These are phyloP conservation scores for Dictyostelium purpureum DNA, from an alignment of 78 protist species.

Conservation along the genomic window DNA sequence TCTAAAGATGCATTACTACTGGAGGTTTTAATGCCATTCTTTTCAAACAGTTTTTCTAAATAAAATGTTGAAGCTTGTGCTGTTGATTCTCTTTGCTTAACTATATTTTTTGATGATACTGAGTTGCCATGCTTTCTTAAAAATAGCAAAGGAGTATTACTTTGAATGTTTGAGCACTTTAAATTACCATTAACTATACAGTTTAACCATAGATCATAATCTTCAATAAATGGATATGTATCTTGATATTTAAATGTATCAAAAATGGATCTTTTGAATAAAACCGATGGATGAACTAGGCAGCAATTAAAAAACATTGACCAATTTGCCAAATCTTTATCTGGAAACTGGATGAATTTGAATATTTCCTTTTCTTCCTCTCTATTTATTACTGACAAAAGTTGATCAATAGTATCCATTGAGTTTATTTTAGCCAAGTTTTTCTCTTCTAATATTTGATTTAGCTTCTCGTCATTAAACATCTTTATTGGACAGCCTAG, in stretches of 20 bases:
- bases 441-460: background rate
- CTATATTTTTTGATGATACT: background rate
- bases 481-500: slow-evolving; percentile 19
- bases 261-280: slow-evolving; percentile 1
- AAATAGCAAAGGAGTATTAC: background rate
- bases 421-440: background rate
- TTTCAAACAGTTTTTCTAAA: background rate
- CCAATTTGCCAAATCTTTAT: slow-evolving; percentile 8
- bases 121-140: slow-evolving; percentile 33
- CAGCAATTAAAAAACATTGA: slow-evolving; percentile 71
- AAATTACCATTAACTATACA: background rate
- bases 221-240: slow-evolving; percentile 27
- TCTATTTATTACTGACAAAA: background rate
- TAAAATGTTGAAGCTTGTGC: background rate
- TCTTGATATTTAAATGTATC: background rate
- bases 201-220: slow-evolving; percentile 55
- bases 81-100: slow-evolving; percentile 3
- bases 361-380: background rate
- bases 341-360: slow-evolving; percentile 17
- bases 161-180: background rate
- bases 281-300: slow-evolving; percentile 69
- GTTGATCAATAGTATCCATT: background rate
- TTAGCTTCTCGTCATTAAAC: background rate
- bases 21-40: background rate
- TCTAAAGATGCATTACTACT: too few species aligned